These are phyloP conservation scores for Anthoceros angustus DNA, from an alignment of 225 moss, liverwort and hornwort species.

Conservation along the genomic window DNA sequence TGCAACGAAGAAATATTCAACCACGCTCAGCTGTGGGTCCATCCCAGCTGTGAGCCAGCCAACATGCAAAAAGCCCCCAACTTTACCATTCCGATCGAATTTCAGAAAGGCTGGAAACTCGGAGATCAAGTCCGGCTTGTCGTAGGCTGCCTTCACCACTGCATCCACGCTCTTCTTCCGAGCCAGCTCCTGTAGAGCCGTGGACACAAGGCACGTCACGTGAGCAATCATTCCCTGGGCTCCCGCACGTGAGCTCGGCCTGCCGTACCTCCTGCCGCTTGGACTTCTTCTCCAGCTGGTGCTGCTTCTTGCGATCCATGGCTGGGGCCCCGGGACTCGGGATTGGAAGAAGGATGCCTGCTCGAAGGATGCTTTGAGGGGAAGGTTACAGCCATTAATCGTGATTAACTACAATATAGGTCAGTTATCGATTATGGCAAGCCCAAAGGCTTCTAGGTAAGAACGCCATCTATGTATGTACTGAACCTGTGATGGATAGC, in stretches of 20 bases:
- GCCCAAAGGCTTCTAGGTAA: too few relatives aligned
- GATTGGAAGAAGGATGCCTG: background rate
- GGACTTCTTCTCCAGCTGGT: conserved; percentile 57
- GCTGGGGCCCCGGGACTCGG: background rate
- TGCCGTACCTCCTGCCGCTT: conserved; percentile 57
- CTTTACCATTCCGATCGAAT: conserved; percentile 70
- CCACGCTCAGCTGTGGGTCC: background rate
- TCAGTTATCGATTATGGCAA: too few relatives aligned
- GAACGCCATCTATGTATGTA: too few relatives aligned
- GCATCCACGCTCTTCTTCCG: conserved; percentile 59
- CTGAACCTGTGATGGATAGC: too few relatives aligned
- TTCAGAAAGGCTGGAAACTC: conserved; percentile 84
- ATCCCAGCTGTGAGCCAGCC: background rate
- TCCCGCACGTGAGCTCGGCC: background rate
- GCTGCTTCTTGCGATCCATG: conserved; percentile 20
- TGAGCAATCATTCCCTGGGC: background rate
- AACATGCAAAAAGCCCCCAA: background rate
- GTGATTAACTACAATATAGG: too few relatives aligned
- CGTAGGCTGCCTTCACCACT: conserved; percentile 45
- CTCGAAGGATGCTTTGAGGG: background rate
- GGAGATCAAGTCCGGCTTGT: conserved; percentile 44
- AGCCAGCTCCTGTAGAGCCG: conserved; percentile 44
- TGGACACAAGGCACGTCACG: background rate
- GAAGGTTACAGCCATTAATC: too few relatives aligned
- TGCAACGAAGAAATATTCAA: conserved; percentile 13